Conservation (phyloP, 2,329 filamentous ascomycete species). For the Pestalotiopsis sp. region DNA sequence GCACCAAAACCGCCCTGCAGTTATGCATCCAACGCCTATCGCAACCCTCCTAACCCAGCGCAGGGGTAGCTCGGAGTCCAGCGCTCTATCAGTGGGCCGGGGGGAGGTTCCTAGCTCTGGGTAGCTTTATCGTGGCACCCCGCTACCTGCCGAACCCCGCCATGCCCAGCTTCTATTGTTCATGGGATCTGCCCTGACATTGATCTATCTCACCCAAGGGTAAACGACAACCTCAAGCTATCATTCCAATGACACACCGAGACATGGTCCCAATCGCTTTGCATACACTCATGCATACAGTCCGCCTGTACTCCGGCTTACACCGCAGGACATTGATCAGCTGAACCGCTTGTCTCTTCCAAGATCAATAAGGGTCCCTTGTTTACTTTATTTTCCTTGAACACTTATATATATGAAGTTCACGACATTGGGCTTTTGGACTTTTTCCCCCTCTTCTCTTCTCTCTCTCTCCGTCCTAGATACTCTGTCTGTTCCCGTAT, state of each 20-base stretch:
- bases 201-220: background rate
- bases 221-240: background rate
- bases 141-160: conserved; percentile 3
- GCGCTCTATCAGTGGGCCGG: conserved; percentile 6
- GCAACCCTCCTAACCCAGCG: background rate
- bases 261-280: conserved; percentile 2
- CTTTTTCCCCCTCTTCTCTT: background rate
- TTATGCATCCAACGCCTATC: background rate
- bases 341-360: background rate
- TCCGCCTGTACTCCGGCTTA: conserved; percentile 10
- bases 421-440: background rate
- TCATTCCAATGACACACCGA: conserved; percentile 6
- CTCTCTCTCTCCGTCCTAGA: background rate
- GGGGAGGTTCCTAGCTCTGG: background rate
- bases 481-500: background rate
- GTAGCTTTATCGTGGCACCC: conserved; percentile 11
- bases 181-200: background rate
- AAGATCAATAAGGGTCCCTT: background rate
- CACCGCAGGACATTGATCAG: conserved; percentile 11
- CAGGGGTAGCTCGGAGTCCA: conserved; percentile 6
- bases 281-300: background rate
- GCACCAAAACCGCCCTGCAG: background rate
- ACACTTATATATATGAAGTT: background rate
- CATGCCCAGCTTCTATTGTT: background rate
- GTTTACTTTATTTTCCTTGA: background rate